Evolutionary conservation across 148 eudicot genomes (phyloP).

Genomic region (Cornus florida): DNA sequence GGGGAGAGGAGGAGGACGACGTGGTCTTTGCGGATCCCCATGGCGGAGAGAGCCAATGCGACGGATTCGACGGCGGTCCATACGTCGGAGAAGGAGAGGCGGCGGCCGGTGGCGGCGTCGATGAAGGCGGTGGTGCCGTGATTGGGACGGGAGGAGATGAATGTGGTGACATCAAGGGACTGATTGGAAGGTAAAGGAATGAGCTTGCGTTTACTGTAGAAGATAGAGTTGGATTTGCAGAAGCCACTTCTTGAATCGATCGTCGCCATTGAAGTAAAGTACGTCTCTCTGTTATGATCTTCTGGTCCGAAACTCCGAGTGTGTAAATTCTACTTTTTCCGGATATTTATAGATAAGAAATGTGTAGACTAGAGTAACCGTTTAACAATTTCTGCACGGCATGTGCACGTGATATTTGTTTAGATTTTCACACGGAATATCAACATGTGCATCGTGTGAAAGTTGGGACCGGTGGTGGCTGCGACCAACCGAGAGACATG

Average conservation of each 20-base stretch:
- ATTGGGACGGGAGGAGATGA: slow-evolving; percentile 86
- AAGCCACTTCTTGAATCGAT: slow-evolving; percentile 53
- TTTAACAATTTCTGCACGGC: too few relatives aligned
- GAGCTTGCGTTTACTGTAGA: slow-evolving; percentile 75
- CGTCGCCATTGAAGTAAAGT: slow-evolving; percentile 23
- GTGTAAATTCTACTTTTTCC: too few relatives aligned
- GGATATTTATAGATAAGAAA: too few relatives aligned
- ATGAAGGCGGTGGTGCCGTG: slow-evolving; percentile 60
- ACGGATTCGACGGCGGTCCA: slow-evolving; percentile 69
- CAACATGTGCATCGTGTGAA: too few relatives aligned
- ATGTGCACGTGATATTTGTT: too few relatives aligned
- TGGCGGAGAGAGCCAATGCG: slow-evolving; percentile 53
- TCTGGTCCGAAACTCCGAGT: too few relatives aligned
- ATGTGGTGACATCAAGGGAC: slow-evolving; percentile 63
- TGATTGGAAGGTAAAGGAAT: slow-evolving; percentile 57
- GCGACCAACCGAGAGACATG: too few relatives aligned
- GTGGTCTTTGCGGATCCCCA: slow-evolving; percentile 63
- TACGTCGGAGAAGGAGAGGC: slow-evolving; percentile 53
- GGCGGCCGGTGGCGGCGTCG: slow-evolving; percentile 65
- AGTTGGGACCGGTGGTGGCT: too few relatives aligned
- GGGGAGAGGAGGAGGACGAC: slow-evolving; percentile 83
- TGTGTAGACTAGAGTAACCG: too few relatives aligned
- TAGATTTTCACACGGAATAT: too few relatives aligned
- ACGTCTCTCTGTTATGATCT: slow-evolving; percentile 7
- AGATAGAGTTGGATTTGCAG: slow-evolving; percentile 41